These are phyloP conservation scores for Tilletiaria anomala DNA, from an alignment of 1,284 basidiomycete genomes.

Conservation along the genomic window DNA sequence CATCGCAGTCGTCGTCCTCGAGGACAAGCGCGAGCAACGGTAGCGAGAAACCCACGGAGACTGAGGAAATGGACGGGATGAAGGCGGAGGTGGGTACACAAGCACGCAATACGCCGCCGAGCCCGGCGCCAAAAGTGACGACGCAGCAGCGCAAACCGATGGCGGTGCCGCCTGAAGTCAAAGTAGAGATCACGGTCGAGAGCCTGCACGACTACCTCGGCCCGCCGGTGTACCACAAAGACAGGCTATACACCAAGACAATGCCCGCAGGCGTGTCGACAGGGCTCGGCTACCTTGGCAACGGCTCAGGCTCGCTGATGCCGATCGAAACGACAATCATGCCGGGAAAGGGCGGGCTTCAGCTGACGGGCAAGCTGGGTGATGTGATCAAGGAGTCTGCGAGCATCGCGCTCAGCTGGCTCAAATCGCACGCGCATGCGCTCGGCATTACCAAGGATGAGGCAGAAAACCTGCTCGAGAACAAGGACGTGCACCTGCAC, in stretches of 20 bases:
- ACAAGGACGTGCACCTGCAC: constrained; percentile 47
- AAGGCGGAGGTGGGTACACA: constrained; percentile 11
- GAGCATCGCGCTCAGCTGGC: constrained; percentile 83
- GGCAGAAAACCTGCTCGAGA: constrained; percentile 58
- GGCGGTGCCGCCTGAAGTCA: constrained; percentile 61
- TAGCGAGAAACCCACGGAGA: no score
- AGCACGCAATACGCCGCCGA: constrained; percentile 26
- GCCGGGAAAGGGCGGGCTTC: constrained; percentile 47
- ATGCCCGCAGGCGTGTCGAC: constrained; percentile 83
- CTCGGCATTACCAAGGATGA: constrained; percentile 58
- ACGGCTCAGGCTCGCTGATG: constrained; percentile 92
- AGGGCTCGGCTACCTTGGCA: constrained; percentile 86
- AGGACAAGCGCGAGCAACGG: no score
- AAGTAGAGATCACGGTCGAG: constrained; percentile 66
- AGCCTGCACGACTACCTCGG: constrained; percentile 93
- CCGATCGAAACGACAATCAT: constrained; percentile 57
- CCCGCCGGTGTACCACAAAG: constrained; percentile 86
- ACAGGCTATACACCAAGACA: constrained; percentile 66
- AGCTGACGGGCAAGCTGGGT: constrained; percentile 89
- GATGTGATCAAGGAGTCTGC: constrained; percentile 94
- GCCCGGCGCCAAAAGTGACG: constrained; percentile 44
- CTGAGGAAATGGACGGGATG: constrained; percentile 4
- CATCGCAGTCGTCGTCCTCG: no score
- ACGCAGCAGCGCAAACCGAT: constrained; percentile 68
- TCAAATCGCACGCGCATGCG: constrained; percentile 67